Base-by-base conservation (phyloP, 768 basidiomycete genomes). In the Porphyrellus cyaneotinctus region DNA sequence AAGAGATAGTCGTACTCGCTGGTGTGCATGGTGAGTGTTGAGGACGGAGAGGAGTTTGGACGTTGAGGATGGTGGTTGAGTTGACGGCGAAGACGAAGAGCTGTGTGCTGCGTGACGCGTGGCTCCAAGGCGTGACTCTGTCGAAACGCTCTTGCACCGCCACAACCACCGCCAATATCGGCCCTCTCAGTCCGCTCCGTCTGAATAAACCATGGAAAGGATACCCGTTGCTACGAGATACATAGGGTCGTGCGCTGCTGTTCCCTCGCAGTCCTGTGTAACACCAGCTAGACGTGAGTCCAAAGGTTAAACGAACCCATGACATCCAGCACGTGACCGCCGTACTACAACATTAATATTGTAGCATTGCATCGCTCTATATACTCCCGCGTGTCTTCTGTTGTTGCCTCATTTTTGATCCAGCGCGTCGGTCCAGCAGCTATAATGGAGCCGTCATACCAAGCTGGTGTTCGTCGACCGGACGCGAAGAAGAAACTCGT, bases 1-100 rank as follows among this genome's bases (percentile, higher is more conserved):
- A 94, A 93, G 70, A 94, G 90, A 67, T 88, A 93, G 77, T 94
- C 91, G 82, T 93, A 94, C 72, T 92, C 91, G 77, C 86, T 87
- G 69, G 90, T 89, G 69, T 92, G 89, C 90, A 92, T 91, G 54
- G 61, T 80, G 68, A 58, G 53, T 50, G 59, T 55, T 51, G 57
- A 53, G 36, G 58, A 53, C 30, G 52, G 57, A 54, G 51, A 49
- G 57, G 63, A 30, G n/a, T 55, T 63, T 78, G 64, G 58, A 56
- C 52, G 69, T 52, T 51, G 57, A 49, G 51, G 59, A 61, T 59
- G 62, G 58, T 70, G 57, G 67, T 62, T 64, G 65, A 60, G 26
- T 28, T 28, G 26, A 68, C 59, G 62, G 63, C 62, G 67, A 70
- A 62, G 74, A 73, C n/a, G 37, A 70, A 60, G 53, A 53, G 62